These are phyloP conservation scores for Yamadazyma triangularis DNA, from an alignment of 1,139 yeast genomes.

Conservation along the genomic window DNA sequence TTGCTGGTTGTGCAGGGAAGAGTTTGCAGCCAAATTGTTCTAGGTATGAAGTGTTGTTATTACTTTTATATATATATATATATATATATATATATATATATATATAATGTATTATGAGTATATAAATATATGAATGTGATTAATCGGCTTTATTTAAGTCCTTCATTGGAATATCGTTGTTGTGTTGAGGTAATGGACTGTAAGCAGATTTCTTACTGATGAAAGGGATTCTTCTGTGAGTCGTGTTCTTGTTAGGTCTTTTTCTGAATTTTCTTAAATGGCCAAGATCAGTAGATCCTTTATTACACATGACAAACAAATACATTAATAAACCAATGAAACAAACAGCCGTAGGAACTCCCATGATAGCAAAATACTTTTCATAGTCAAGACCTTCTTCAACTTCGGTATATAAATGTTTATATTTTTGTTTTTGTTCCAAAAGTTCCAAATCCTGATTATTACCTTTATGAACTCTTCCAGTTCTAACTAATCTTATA, in stretches of 20 bases:
- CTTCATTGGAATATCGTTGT: slow-evolving; percentile 12
- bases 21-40: no score
- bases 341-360: slow-evolving; percentile 71
- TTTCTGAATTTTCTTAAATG: slow-evolving; percentile 46
- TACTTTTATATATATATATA: no score
- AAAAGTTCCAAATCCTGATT: slow-evolving; percentile 47
- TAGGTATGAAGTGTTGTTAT: no score
- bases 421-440: slow-evolving; percentile 30
- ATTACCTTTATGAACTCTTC: slow-evolving; percentile 57
- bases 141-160: slow-evolving; percentile 10
- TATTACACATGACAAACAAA: slow-evolving; percentile 53
- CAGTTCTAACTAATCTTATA: slow-evolving; percentile 52
- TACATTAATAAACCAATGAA: slow-evolving; percentile 60
- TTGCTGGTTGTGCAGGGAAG: no score
- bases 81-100: no score
- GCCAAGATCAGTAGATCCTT: slow-evolving; percentile 35
- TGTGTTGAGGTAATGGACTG: slow-evolving; percentile 26
- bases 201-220: slow-evolving; percentile 18
- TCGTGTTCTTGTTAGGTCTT: slow-evolving; percentile 38
- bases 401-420: slow-evolving; percentile 41
- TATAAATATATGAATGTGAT: slow-evolving; percentile 1
- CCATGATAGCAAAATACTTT: slow-evolving; percentile 59
- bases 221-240: slow-evolving; percentile 30
- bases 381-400: slow-evolving; percentile 61
- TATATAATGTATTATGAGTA: no score